phyloP scores from a whole-genome alignment of 208 protist genomes.

The Angomonas deanei region DNA sequence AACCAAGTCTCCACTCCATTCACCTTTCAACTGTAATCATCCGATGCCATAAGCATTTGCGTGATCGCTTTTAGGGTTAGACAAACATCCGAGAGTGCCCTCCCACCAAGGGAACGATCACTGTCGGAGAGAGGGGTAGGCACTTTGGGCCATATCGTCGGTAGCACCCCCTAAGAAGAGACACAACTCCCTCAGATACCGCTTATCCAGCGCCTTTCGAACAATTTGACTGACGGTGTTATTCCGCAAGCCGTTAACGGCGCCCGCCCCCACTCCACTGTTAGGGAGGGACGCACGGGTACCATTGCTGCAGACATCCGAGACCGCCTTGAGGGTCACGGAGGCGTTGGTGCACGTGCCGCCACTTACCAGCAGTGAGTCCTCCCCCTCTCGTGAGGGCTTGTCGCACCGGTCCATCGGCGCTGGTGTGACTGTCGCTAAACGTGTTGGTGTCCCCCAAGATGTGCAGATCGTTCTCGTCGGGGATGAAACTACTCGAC shows the following conservation, averaged over 20 bases:
- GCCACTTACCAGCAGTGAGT: too few species aligned
- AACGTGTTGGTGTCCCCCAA: background rate
- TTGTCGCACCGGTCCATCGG: too few species aligned
- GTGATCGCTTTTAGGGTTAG: conserved; percentile 61
- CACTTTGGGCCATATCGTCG: conserved; percentile 50
- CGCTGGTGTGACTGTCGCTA: too few species aligned
- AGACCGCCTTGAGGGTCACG: background rate
- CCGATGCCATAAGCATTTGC: conserved; percentile 71
- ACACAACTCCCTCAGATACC: conserved; percentile 64
- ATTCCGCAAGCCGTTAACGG: background rate
- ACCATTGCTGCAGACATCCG: background rate
- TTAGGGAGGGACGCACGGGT: background rate
- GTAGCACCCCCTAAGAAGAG: conserved; percentile 52
- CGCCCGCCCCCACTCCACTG: background rate
- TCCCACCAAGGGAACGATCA: conserved; percentile 50
- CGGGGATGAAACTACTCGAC: background rate
- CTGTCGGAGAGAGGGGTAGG: conserved; percentile 28
- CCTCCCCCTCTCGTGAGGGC: too few species aligned
- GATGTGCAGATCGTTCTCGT: background rate
- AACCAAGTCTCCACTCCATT: too few species aligned
- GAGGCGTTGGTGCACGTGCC: too few species aligned
- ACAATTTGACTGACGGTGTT: conserved; percentile 13
- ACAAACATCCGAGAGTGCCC: conserved; percentile 43
- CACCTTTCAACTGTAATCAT: conserved; percentile 31
- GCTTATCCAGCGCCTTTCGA: conserved; percentile 39